Conservation (phyloP, 768 basidiomycete species). For the Collybiopsis confluens region DNA sequence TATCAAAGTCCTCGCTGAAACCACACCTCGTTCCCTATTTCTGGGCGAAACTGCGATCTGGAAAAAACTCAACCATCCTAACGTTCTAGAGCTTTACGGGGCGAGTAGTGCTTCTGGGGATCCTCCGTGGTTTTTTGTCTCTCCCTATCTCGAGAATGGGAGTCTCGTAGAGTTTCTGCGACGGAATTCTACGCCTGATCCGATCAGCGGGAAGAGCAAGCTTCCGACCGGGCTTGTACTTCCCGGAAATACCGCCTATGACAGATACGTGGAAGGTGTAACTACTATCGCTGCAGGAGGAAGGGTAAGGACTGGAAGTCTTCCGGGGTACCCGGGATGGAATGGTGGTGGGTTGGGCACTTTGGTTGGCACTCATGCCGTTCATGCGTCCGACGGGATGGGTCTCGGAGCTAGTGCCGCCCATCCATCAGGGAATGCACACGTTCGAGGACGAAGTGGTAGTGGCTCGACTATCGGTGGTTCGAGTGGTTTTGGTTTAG, state of each 20-base stretch:
- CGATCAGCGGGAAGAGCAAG: background rate
- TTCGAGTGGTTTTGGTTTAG: background rate
- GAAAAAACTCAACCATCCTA: constrained; percentile 62
- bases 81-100: constrained; percentile 72
- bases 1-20: constrained; percentile 66
- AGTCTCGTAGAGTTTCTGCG: constrained; percentile 55
- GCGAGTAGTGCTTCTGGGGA: constrained; percentile 69
- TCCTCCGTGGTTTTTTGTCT: constrained; percentile 78
- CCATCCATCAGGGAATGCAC: background rate
- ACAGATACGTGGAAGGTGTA: background rate
- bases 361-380: background rate
- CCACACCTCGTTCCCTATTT: constrained; percentile 62
- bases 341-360: constrained; percentile 4
- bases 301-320: constrained; percentile 15
- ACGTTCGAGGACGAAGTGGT: background rate
- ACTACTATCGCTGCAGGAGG: constrained; percentile 2
- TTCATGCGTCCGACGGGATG: background rate
- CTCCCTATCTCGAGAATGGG: constrained; percentile 65
- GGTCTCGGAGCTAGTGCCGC: background rate
- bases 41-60: constrained; percentile 68
- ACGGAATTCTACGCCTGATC: background rate
- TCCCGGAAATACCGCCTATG: background rate
- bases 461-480: constrained; percentile 7
- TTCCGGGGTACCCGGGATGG: constrained; percentile 11
- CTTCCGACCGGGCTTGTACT: background rate